A percentile compares a stretch with the other conserved stretches of the same genome.
phyloP scores from a whole-genome alignment of 768 basidiomycete genomes.

The Trametes coccinea region DNA sequence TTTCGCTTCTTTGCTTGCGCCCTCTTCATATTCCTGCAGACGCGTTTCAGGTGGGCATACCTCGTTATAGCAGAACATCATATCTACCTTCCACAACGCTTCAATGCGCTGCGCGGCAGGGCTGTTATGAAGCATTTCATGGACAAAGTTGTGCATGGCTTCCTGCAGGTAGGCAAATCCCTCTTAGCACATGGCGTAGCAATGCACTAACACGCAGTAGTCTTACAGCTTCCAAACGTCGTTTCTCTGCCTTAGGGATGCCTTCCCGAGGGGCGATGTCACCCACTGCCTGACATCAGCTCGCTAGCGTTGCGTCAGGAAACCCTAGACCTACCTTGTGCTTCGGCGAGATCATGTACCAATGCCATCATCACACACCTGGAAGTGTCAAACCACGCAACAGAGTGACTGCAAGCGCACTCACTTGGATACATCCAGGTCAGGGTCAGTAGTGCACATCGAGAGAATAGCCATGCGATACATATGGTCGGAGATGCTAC shows the following conservation, averaged over 20 bases:
- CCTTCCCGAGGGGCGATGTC: slow-evolving; percentile 92
- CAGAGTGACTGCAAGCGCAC: slow-evolving; percentile 18
- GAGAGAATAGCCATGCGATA: slow-evolving; percentile 95
- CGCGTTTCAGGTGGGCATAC: neutral
- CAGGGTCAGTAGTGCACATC: slow-evolving; percentile 78
- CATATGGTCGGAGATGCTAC: slow-evolving; percentile 95
- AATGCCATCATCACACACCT: slow-evolving; percentile 86
- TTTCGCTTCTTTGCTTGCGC: slow-evolving; percentile 67
- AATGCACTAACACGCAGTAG: neutral
- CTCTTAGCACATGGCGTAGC: too few relatives aligned
- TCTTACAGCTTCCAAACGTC: slow-evolving; percentile 66
- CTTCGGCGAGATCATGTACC: slow-evolving; percentile 96
- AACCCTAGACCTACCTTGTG: slow-evolving; percentile 57
- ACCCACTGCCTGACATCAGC: slow-evolving; percentile 59
- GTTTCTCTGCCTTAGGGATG: slow-evolving; percentile 80
- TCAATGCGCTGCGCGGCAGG: slow-evolving; percentile 68
- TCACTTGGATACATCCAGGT: slow-evolving; percentile 73
- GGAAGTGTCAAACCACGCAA: slow-evolving; percentile 25
- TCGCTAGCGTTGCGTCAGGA: neutral
- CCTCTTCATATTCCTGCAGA: slow-evolving; percentile 80
- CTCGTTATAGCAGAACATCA: neutral
- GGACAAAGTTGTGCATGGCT: slow-evolving; percentile 88
- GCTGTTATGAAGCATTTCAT: slow-evolving; percentile 83
- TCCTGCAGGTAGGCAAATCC: slow-evolving; percentile 45
- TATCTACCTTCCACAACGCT: slow-evolving; percentile 64